Evolutionary conservation across 164 flowering plant genomes (phyloP).

Genomic region (Magnolia kwangsiensis): DNA sequence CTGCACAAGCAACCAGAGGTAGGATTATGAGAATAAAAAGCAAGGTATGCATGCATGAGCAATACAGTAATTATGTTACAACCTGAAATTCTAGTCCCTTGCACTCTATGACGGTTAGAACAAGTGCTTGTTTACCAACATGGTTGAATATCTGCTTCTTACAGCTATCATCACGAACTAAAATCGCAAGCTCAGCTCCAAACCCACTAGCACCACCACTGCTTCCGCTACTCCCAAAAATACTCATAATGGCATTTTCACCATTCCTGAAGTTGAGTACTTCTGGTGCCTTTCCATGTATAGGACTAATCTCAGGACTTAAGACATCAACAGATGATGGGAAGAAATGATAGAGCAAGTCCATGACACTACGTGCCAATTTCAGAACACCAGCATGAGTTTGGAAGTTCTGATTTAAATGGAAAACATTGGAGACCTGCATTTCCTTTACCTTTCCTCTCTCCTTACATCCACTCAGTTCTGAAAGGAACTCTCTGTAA

Average conservation of each 20-base stretch:
- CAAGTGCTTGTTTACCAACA: constrained; percentile 72
- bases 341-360: constrained; percentile 58
- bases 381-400: constrained; percentile 71
- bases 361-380: constrained; percentile 61
- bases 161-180: constrained; percentile 67
- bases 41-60: not conserved
- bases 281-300: constrained; percentile 67
- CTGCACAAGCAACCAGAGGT: constrained; percentile 25
- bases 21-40: not conserved
- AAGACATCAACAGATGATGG: constrained; percentile 52
- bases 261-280: constrained; percentile 48
- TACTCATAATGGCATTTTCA: constrained; percentile 53
- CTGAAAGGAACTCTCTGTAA: constrained; percentile 50
- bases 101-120: constrained; percentile 73
- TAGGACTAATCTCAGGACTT: constrained; percentile 56
- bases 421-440: constrained; percentile 36
- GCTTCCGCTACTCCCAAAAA: constrained; percentile 48
- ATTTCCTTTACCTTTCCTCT: constrained; percentile 34
- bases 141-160: constrained; percentile 32
- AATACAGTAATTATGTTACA: not conserved
- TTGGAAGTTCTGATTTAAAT: constrained; percentile 63
- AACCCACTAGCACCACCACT: constrained; percentile 38
- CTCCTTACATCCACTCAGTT: constrained; percentile 15
- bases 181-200: constrained; percentile 83
- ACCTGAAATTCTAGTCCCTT: constrained; percentile 88